Evolutionary conservation across 2,329 filamentous ascomycete species (phyloP).

Genomic region (Monosporascus sp.): DNA sequence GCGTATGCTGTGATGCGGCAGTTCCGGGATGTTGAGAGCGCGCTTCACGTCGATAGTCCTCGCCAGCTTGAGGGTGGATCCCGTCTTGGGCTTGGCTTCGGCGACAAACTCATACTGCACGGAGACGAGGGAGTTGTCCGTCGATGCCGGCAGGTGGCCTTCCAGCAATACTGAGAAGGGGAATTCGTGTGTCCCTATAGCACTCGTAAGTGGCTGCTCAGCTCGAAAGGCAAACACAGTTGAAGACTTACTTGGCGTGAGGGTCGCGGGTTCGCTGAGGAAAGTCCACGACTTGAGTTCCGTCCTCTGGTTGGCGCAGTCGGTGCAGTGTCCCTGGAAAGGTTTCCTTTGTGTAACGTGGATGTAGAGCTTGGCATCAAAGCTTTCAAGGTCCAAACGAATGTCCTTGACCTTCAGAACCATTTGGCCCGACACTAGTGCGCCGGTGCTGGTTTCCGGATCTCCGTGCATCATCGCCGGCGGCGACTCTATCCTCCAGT

Average conservation of each 20-base stretch:
- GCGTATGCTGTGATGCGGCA: conserved; percentile 82
- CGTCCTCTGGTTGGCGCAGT: conserved; percentile 67
- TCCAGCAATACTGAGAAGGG: conserved; percentile 85
- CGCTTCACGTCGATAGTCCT: conserved; percentile 71
- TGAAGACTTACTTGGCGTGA: conserved; percentile 41
- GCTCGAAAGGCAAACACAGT: neutral
- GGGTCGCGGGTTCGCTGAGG: conserved; percentile 49
- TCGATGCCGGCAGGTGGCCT: conserved; percentile 79
- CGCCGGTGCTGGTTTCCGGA: conserved; percentile 70
- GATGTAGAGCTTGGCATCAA: conserved; percentile 67
- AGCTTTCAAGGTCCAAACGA: conserved; percentile 60
- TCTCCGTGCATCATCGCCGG: conserved; percentile 79
- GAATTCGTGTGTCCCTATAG: conserved; percentile 64
- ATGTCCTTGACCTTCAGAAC: conserved; percentile 67
- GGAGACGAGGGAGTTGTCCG: conserved; percentile 65
- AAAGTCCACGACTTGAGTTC: conserved; percentile 79
- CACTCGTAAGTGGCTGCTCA: conserved; percentile 19
- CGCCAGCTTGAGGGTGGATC: conserved; percentile 55
- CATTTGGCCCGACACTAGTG: conserved; percentile 79
- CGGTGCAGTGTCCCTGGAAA: conserved; percentile 70
- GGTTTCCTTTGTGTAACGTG: conserved; percentile 75
- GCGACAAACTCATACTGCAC: conserved; percentile 78
- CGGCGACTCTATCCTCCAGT: conserved; percentile 73
- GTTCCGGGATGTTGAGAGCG: conserved; percentile 66
- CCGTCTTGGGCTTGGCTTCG: conserved; percentile 55